A percentile compares a stretch with the other conserved stretches of the same genome.
Conservation (phyloP, 805 yeast genomes). For the Cyberlindnera mrakii region DNA sequence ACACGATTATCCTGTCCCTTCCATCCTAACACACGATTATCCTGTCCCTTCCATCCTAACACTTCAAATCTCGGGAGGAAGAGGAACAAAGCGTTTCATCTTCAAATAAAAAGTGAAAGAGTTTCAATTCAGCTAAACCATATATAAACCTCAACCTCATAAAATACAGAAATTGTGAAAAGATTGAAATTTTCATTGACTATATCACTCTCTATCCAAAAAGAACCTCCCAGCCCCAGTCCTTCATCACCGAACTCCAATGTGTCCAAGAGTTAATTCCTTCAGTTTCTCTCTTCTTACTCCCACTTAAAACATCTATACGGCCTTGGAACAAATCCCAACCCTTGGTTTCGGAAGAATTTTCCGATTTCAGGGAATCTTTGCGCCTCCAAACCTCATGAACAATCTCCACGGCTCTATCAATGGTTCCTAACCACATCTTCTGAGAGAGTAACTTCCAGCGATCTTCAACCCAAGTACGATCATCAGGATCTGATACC, state of each 20-base stretch:
- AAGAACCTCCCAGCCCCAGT: constrained; percentile 72
- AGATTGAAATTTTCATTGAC: too few species aligned
- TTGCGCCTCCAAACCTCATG: constrained; percentile 67
- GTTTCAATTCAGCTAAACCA: too few species aligned
- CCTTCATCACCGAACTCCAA: constrained; percentile 67
- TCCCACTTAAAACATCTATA: constrained; percentile 18
- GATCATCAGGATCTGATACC: constrained; percentile 49
- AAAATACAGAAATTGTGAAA: not conserved
- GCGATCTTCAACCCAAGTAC: constrained; percentile 53
- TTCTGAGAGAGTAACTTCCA: constrained; percentile 49
- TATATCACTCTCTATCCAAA: constrained; percentile 28
- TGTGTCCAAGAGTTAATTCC: constrained; percentile 48
- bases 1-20: too few species aligned
- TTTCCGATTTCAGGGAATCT: constrained; percentile 25
- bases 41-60: too few species aligned
- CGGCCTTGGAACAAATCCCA: constrained; percentile 21
- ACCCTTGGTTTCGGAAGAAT: not conserved
- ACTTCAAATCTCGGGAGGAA: too few species aligned
- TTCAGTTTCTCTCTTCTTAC: constrained; percentile 27
- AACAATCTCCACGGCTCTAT: constrained; percentile 60
- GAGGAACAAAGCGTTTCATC: too few species aligned
- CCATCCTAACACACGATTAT: too few species aligned
- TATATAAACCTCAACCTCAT: too few species aligned
- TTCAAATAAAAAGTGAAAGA: too few species aligned
- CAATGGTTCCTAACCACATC: constrained; percentile 63